phyloP scores from a whole-genome alignment of 2,329 filamentous ascomycete genomes.

The Lachnum nothofagi region DNA sequence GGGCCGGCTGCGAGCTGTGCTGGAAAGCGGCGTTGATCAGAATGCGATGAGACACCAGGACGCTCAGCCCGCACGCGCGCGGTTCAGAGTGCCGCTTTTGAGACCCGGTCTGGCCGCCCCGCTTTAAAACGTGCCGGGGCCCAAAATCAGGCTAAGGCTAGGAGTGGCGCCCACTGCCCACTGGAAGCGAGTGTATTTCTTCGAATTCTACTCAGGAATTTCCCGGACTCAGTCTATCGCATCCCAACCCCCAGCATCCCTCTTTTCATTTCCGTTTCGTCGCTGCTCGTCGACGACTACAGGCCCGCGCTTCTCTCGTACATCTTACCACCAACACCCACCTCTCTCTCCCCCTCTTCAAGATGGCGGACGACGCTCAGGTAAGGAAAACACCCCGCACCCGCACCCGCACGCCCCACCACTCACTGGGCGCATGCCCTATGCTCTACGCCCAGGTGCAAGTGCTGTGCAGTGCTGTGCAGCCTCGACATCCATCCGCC shows the following conservation, averaged over 20 bases:
- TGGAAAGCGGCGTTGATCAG: no score
- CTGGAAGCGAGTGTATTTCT: constrained; percentile 6
- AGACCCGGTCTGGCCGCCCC: neutral
- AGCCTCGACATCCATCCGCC: no score
- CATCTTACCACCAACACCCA: constrained; percentile 22
- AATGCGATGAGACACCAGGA: no score
- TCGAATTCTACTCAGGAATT: constrained; percentile 6
- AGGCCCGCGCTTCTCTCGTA: constrained; percentile 11
- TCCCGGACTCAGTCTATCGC: no score
- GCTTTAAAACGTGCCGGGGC: neutral
- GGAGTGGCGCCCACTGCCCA: neutral
- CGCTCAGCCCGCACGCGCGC: no score
- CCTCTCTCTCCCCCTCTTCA: constrained; percentile 38
- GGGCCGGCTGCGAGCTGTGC: no score
- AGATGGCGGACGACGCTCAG: constrained; percentile 63
- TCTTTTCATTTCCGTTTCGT: constrained; percentile 23
- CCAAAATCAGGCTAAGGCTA: no score
- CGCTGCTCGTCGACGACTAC: constrained; percentile 19
- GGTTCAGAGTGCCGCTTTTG: no score
- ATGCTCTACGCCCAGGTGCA: constrained; percentile 8
- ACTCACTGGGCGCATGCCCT: constrained; percentile 27
- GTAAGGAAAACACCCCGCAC: constrained; percentile 41
- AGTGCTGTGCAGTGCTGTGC: no score
- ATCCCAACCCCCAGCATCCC: constrained; percentile 14
- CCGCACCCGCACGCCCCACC: constrained; percentile 26